Conservation (phyloP, 768 basidiomycete species). For the Suillus hirtellus region DNA sequence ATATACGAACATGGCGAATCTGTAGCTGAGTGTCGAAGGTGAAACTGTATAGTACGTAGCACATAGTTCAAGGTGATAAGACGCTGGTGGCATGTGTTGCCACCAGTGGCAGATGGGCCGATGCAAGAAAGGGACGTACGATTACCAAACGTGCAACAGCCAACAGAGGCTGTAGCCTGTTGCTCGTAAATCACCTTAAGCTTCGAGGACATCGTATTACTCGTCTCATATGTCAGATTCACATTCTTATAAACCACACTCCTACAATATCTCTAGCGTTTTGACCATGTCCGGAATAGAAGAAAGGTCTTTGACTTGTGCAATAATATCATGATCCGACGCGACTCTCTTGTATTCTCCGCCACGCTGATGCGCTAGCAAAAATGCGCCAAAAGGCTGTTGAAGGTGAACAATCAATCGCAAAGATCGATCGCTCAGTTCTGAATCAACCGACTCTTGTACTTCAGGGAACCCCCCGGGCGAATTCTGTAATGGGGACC, state of each 20-base stretch:
- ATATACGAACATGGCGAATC: neutral
- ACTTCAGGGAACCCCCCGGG: neutral
- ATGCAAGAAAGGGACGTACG: neutral
- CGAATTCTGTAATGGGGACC: neutral
- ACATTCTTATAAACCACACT: too few relatives aligned
- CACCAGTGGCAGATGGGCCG: neutral
- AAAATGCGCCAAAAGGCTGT: neutral
- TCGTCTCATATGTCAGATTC: too few relatives aligned
- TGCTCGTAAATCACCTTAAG: too few relatives aligned
- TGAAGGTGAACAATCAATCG: neutral
- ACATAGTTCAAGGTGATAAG: neutral
- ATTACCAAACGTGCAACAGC: too few relatives aligned
- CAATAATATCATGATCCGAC: neutral
- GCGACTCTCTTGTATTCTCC: neutral
- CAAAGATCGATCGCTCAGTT: neutral
- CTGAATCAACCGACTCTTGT: neutral
- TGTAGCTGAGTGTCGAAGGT: neutral
- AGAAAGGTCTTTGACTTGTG: neutral
- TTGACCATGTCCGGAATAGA: neutral
- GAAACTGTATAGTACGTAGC: neutral
- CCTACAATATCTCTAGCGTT: neutral
- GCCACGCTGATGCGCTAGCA: neutral
- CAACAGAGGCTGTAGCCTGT: too few relatives aligned
- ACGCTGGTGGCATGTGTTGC: neutral
- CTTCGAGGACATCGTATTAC: too few relatives aligned